Evolutionary conservation across 768 basidiomycete species (phyloP).

Genomic region (Hygrocybe punicea): DNA sequence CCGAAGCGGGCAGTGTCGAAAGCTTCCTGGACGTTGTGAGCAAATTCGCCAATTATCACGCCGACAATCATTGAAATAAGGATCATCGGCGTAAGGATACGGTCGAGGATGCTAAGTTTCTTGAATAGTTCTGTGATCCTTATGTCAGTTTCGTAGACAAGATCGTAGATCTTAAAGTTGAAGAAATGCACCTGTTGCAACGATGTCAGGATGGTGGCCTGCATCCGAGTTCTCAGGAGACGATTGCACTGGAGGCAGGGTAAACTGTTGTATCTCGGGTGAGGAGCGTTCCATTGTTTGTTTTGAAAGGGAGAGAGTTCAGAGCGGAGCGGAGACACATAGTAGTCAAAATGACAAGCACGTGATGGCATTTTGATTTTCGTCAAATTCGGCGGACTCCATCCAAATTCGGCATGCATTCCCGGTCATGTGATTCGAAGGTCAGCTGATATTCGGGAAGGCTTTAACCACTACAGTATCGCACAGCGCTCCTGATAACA

Average conservation of each 20-base stretch:
- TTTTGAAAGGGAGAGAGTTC: not conserved
- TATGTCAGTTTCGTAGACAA: not conserved
- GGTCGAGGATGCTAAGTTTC: conserved; percentile 51
- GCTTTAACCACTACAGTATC: too few relatives aligned
- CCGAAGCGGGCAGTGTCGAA: conserved; percentile 63
- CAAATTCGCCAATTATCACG: conserved; percentile 69
- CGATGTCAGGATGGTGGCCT: not conserved
- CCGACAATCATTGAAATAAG: conserved; percentile 73
- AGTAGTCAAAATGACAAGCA: too few relatives aligned
- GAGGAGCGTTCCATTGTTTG: too few relatives aligned
- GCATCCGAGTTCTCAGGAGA: too few relatives aligned
- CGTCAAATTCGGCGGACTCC: conserved; percentile 8
- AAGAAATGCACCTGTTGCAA: not conserved
- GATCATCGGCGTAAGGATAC: conserved; percentile 62
- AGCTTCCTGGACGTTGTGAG: conserved; percentile 53
- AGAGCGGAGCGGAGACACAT: not conserved
- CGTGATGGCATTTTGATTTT: not conserved
- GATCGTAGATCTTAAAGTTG: too few relatives aligned
- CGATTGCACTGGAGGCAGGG: too few relatives aligned
- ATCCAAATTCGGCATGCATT: too few relatives aligned
- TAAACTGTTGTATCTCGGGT: too few relatives aligned
- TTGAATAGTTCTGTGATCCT: conserved; percentile 37
- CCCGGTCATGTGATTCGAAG: too few relatives aligned
- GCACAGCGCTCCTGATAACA: too few relatives aligned
- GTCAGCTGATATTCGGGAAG: too few relatives aligned